Evolutionary conservation across 2,329 filamentous ascomycete species (phyloP).

Genomic region (Geosmithia morbida): DNA sequence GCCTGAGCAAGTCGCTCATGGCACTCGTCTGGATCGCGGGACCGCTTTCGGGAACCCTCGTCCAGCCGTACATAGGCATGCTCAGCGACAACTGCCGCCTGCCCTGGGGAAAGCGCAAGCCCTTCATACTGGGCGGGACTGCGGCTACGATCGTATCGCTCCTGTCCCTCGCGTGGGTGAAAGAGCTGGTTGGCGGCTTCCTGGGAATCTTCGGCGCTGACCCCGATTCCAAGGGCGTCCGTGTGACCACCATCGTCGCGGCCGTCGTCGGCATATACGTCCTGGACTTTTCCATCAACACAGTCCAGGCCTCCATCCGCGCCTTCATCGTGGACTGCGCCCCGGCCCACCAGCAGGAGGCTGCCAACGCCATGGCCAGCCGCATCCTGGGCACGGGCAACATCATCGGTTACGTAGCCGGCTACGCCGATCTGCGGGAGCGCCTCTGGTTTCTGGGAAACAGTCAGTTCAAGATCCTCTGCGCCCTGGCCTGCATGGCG

Average conservation of each 20-base stretch:
- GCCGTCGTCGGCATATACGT: slow-evolving; percentile 82
- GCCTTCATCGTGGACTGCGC: slow-evolving; percentile 91
- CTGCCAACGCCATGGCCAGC: slow-evolving; percentile 88
- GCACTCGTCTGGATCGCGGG: slow-evolving; percentile 77
- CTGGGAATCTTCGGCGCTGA: slow-evolving; percentile 58
- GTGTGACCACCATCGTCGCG: slow-evolving; percentile 54
- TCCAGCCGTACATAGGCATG: slow-evolving; percentile 74
- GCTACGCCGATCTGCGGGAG: slow-evolving; percentile 65
- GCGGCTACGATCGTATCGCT: slow-evolving; percentile 52
- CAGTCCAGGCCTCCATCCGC: slow-evolving; percentile 83
- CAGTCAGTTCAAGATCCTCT: slow-evolving; percentile 87
- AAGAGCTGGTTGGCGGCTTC: slow-evolving; percentile 54
- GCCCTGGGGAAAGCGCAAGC: slow-evolving; percentile 64
- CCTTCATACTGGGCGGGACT: slow-evolving; percentile 64
- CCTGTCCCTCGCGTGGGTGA: slow-evolving; percentile 59
- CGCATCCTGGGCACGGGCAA: slow-evolving; percentile 78
- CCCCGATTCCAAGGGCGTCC: slow-evolving; percentile 47
- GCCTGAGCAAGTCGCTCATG: slow-evolving; percentile 70
- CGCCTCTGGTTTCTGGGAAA: slow-evolving; percentile 68
- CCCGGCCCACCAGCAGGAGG: slow-evolving; percentile 84
- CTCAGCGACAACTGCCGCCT: slow-evolving; percentile 64
- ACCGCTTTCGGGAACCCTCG: slow-evolving; percentile 61
- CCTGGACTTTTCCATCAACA: slow-evolving; percentile 90
- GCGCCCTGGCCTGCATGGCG: slow-evolving; percentile 65
- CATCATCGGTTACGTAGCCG: slow-evolving; percentile 78